Evolutionary conservation across 2,329 filamentous ascomycete genomes (phyloP), one percentile per base, ranked within the genome.

Genomic region (Neofusicoccum sp.): DNA sequence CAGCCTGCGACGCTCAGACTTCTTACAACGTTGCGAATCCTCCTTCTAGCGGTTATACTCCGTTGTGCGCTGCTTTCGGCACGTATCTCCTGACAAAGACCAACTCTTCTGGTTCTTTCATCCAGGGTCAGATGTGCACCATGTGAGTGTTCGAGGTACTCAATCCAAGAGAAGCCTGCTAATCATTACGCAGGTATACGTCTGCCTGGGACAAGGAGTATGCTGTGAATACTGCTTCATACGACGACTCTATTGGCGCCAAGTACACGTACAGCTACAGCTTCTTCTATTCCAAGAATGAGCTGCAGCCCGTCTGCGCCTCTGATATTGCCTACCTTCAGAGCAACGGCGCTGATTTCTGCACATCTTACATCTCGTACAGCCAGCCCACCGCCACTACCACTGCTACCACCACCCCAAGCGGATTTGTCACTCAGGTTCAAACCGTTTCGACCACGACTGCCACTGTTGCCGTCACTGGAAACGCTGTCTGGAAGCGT

Each of bases 1-100:
- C 68, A 6, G 66, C 66, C 12, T 76, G 71, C 62, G 64, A 62
- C n/a, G 41, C 49, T 6, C 58, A 66, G 48, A 59, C 31, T 7
- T 39, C 16, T 12, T 60, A 60, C 33, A 60, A 60, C 44, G 47
- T 16, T 31, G 47, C 52, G 11, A 43, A 60, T 16, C 56, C 56
- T 6, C 56, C 56, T 3, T 37, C 56, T 22, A 41, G 6, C 33
- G 56, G 56, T 8, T 48, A 56, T 6, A 29, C 45, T 5, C 50
- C 31, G 29, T 14, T 48, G n/a, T 76, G 73, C 67, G 68, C 68
- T 16, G 75, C 71, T 64, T 71, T 71, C 66, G 72, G 74, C 56
- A 74, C 73, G 3, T 75, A 75, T 62, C 52, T 73, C 7, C 64
- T 74, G 8, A 65, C 68, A 44, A 69, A 70, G 50, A 67, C 71